Percentiles rank a stretch among this genome's conserved stretches.
Conservation (phyloP, 257 asterid genomes). For the Catharanthus roseus region DNA sequence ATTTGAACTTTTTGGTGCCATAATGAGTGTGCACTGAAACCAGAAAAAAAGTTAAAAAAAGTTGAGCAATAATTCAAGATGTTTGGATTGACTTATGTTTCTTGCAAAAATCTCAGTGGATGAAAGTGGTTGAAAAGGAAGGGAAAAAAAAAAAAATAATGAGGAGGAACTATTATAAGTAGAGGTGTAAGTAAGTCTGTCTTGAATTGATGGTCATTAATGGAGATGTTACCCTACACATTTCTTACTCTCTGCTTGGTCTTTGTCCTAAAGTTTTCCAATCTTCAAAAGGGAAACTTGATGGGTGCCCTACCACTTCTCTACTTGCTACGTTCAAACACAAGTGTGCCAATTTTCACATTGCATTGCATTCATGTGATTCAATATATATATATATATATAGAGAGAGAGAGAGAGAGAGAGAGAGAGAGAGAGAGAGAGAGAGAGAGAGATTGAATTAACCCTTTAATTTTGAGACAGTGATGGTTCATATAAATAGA, state of each 20-base stretch:
- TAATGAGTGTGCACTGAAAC: conserved; percentile 5
- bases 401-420: too few species aligned
- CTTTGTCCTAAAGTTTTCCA: background rate
- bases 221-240: background rate
- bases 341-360: too few species aligned
- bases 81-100: conserved; percentile 35
- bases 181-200: background rate
- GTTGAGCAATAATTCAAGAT: conserved; percentile 30
- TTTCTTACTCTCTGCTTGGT: background rate
- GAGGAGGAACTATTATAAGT: background rate
- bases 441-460: too few species aligned
- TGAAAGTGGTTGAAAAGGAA: conserved; percentile 41
- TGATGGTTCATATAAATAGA: too few species aligned
- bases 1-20: conserved; percentile 8
- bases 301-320: too few species aligned
- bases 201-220: background rate
- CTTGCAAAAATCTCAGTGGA: conserved; percentile 56
- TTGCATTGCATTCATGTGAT: too few species aligned
- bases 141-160: background rate
- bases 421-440: too few species aligned
- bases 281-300: too few species aligned
- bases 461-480: too few species aligned
- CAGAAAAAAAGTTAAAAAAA: conserved; percentile 32
- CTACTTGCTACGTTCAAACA: too few species aligned
- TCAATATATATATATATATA: too few species aligned